phyloP scores from a whole-genome alignment of 2,329 filamentous ascomycete species.

The Tolypocladium cylindrosporum region DNA sequence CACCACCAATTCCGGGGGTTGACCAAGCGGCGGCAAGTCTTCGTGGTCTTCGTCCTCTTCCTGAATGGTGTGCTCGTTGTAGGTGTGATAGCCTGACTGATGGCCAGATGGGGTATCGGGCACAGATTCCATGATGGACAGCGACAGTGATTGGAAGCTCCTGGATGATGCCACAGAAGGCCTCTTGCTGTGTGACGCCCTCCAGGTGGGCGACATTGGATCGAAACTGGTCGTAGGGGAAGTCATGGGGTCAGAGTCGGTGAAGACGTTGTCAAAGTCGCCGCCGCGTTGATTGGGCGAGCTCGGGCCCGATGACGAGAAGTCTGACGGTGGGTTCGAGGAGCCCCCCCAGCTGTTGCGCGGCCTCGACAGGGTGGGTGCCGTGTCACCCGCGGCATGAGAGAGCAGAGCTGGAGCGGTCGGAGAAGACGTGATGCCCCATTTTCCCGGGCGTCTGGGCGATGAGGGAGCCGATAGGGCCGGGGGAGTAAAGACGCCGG shows the following conservation, averaged over 20 bases:
- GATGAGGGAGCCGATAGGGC: constrained; percentile 23
- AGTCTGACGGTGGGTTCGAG: constrained; percentile 49
- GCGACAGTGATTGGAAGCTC: constrained; percentile 31
- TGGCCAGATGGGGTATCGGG: constrained; percentile 13
- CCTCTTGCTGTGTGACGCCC: constrained; percentile 41
- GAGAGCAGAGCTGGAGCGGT: constrained; percentile 29
- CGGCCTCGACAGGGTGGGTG: constrained; percentile 33
- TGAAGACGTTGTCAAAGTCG: constrained; percentile 63
- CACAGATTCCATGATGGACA: constrained; percentile 21
- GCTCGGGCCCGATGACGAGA: constrained; percentile 66
- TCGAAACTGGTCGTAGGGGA: constrained; percentile 71
- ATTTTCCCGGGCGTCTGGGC: constrained; percentile 25
- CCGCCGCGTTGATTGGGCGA: constrained; percentile 69
- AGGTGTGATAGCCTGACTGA: constrained; percentile 9
- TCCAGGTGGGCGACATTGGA: constrained; percentile 55
- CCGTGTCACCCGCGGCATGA: constrained; percentile 36
- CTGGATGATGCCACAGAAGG: constrained; percentile 45
- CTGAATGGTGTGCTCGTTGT: constrained; percentile 21
- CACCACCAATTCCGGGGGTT: constrained; percentile 12
- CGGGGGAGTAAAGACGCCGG: constrained; percentile 52
- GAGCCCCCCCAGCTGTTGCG: constrained; percentile 42
- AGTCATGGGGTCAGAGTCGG: constrained; percentile 56
- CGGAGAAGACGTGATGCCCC: constrained; percentile 26
- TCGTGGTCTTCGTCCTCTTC: constrained; percentile 27
- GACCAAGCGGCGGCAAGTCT: constrained; percentile 7